Conservation (phyloP, 768 basidiomycete genomes). For the Collybia sordida region DNA sequence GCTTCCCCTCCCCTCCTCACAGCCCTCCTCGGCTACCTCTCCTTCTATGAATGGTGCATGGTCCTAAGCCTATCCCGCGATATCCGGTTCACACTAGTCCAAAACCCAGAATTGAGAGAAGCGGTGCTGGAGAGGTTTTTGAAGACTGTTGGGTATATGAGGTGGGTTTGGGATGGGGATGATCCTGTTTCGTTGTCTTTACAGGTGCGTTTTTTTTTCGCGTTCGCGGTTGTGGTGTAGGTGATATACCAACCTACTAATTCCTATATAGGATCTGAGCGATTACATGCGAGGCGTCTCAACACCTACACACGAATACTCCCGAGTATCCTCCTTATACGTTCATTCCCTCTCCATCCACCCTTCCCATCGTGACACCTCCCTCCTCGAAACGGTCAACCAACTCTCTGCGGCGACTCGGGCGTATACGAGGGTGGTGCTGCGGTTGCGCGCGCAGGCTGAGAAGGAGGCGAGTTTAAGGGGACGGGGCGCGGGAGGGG, state of each 20-base stretch:
- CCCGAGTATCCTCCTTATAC: conserved; percentile 55
- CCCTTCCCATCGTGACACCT: conserved; percentile 39
- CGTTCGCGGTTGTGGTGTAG: too few relatives aligned
- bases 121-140: conserved; percentile 68
- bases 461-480: conserved; percentile 51
- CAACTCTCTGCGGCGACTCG: conserved; percentile 61
- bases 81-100: conserved; percentile 48
- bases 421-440: conserved; percentile 77
- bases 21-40: conserved; percentile 54
- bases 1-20: conserved; percentile 51
- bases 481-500: conserved; percentile 3
- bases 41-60: conserved; percentile 73
- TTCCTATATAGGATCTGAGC: conserved; percentile 60
- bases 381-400: conserved; percentile 42
- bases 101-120: conserved; percentile 55
- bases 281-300: conserved; percentile 81
- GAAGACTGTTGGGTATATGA: conserved; percentile 66
- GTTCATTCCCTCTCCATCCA: conserved; percentile 49
- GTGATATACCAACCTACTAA: not conserved
- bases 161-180: conserved; percentile 59
- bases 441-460: conserved; percentile 77
- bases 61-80: conserved; percentile 58
- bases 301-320: conserved; percentile 72
- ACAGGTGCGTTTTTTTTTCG: conserved; percentile 43
- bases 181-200: conserved; percentile 68